These are phyloP conservation scores for Ceratocystis colombiana DNA, from an alignment of 2,329 filamentous ascomycete genomes.

Conservation along the genomic window DNA sequence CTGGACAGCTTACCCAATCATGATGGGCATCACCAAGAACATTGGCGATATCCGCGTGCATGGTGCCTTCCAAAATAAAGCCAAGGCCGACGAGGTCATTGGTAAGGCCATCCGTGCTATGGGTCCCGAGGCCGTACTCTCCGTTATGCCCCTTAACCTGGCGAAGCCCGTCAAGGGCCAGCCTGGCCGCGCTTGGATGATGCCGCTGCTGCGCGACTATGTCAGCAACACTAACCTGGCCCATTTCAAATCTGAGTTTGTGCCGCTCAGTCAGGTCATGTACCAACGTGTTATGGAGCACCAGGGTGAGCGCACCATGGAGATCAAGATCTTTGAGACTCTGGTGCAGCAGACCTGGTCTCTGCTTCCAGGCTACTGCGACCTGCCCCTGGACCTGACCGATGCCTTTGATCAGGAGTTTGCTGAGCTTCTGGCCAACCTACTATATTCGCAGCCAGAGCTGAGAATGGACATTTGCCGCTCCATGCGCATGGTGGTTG, in stretches of 20 bases:
- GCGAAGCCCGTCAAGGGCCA: slow-evolving; percentile 64
- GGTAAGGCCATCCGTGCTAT: slow-evolving; percentile 80
- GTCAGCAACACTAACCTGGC: slow-evolving; percentile 77
- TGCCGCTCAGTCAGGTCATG: slow-evolving; percentile 80
- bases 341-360: slow-evolving; percentile 94
- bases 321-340: slow-evolving; percentile 96
- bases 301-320: slow-evolving; percentile 77
- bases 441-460: slow-evolving; percentile 85
- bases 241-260: slow-evolving; percentile 77
- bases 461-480: slow-evolving; percentile 79
- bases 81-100: slow-evolving; percentile 84
- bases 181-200: slow-evolving; percentile 83
- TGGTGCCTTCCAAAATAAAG: slow-evolving; percentile 83
- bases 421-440: slow-evolving; percentile 80
- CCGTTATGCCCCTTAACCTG: slow-evolving; percentile 77
- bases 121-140: slow-evolving; percentile 75
- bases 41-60: slow-evolving; percentile 82
- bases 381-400: slow-evolving; percentile 69
- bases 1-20: slow-evolving; percentile 73
- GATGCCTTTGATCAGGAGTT: slow-evolving; percentile 76
- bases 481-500: slow-evolving; percentile 73
- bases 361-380: slow-evolving; percentile 85
- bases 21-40: slow-evolving; percentile 63
- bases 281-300: slow-evolving; percentile 83
- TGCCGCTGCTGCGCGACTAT: slow-evolving; percentile 81